phyloP scores from a whole-genome alignment of 1,284 basidiomycete species.

The Apiotrichum montevideense region DNA sequence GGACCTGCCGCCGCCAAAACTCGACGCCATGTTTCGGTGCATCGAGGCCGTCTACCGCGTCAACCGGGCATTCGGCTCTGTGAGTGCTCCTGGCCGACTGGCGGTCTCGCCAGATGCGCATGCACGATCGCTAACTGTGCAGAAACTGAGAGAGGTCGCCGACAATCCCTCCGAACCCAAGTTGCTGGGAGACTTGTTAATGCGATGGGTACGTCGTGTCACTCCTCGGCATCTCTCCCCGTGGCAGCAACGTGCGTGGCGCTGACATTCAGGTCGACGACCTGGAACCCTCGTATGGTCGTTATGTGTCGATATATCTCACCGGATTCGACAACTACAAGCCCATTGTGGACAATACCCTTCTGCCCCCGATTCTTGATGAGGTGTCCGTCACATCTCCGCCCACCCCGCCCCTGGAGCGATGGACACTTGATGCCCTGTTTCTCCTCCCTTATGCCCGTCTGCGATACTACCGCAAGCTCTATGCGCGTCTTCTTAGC shows the following conservation, averaged over 20 bases:
- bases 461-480: constrained; percentile 85
- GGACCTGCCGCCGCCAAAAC: constrained; percentile 84
- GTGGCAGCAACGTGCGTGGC: neutral
- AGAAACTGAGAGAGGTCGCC: constrained; percentile 93
- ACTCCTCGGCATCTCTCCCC: neutral
- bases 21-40: constrained; percentile 90
- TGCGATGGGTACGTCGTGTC: constrained; percentile 76
- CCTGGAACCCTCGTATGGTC: constrained; percentile 76
- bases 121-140: constrained; percentile 9
- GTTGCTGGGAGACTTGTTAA: constrained; percentile 87
- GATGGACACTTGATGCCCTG: constrained; percentile 80
- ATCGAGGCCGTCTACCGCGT: constrained; percentile 88
- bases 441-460: constrained; percentile 80
- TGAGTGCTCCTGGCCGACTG: constrained; percentile 51
- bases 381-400: constrained; percentile 63
- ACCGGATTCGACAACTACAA: constrained; percentile 77
- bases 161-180: constrained; percentile 90
- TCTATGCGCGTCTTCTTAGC: constrained; percentile 80
- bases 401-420: constrained; percentile 48
- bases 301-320: constrained; percentile 68
- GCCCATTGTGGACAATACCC: constrained; percentile 66
- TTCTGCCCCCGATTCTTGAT: constrained; percentile 62
- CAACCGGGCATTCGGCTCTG: constrained; percentile 63
- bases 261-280: constrained; percentile 68
- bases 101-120: constrained; percentile 29